phyloP scores from a whole-genome alignment of 2,329 filamentous ascomycete species.

The Pestalotiopsis sp. region DNA sequence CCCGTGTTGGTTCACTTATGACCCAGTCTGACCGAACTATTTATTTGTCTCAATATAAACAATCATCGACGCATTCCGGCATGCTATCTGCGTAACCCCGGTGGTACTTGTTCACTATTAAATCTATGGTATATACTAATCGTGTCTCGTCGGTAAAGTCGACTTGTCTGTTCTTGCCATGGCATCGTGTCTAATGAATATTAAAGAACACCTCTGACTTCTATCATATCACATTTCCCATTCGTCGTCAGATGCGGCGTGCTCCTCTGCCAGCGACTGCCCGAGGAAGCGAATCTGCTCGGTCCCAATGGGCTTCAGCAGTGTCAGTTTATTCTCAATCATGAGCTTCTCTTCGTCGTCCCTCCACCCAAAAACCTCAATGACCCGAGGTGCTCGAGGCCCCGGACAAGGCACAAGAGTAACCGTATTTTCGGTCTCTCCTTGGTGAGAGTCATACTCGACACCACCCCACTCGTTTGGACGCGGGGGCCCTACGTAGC shows the following conservation, averaged over 20 bases:
- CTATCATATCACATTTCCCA: no score
- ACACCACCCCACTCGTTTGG: neutral
- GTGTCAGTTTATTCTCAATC: neutral
- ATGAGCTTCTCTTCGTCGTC: neutral
- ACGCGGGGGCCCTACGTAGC: no score
- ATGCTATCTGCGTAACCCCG: neutral
- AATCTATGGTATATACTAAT: no score
- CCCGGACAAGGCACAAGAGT: no score
- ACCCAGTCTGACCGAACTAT: neutral
- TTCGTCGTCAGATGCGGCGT: neutral
- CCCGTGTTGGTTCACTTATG: neutral
- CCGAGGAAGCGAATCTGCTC: neutral
- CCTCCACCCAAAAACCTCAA: neutral
- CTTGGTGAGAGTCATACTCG: no score
- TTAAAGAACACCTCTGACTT: neutral
- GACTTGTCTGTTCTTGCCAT: no score
- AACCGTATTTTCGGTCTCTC: no score
- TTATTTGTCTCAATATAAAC: neutral
- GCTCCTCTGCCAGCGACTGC: neutral
- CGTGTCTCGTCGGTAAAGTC: no score
- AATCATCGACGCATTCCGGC: neutral
- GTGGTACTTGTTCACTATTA: no score
- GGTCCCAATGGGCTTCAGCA: neutral
- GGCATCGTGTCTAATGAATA: no score
- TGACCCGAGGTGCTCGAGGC: neutral